Evolutionary conservation across 306 rosid species (phyloP), one percentile per base, ranked within the genome.

Genomic region (Rosa rugosa): DNA sequence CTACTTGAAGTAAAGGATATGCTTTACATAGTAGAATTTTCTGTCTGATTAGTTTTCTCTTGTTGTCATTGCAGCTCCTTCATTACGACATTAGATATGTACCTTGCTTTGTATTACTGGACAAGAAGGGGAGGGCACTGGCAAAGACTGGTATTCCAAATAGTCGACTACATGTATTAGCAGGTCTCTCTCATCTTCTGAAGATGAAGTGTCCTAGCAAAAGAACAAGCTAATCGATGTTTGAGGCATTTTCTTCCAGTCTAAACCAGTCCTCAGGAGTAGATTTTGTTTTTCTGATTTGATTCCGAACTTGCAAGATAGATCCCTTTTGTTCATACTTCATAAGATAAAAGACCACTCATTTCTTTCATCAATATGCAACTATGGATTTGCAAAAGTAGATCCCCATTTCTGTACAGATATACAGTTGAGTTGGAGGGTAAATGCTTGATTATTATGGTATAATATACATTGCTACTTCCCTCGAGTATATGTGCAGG

Each of bases 151-250:
- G 94, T 13, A 69, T 90, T 69, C 98, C 98, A 11, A 87, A 71
- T 69, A 94, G 98, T 80, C 97, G 97, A 79, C 86, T 86, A 54
- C 98, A 89, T 79, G 98, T 92, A 51, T 76, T 94, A 69, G 97
- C 97, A 9, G 97, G 97, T 51, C 69, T 90, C 71, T 92, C 98
- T 72, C 97, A 94, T 83, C 98, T 94, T 80, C 96, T 92, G 82
- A 89, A 90, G 81, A 77, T 89, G 88, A 92, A 89, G 79, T 90
- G 84, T 49, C 91, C 87, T 64, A 76, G 7, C 71, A 80, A 81
- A 80, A 82, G 77, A 76, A n/a, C 65, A 25, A 9, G 42, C 77
- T 73, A 63, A 44, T 64, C 27, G 25, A 11, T 12, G 9, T 62
- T 41, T 17, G 47, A 36, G 23, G 13, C 40, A 25, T 63, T 25